Evolutionary conservation across 768 basidiomycete genomes (phyloP), one percentile per base, ranked within the genome.

Genomic region (Cubamyces sp.): DNA sequence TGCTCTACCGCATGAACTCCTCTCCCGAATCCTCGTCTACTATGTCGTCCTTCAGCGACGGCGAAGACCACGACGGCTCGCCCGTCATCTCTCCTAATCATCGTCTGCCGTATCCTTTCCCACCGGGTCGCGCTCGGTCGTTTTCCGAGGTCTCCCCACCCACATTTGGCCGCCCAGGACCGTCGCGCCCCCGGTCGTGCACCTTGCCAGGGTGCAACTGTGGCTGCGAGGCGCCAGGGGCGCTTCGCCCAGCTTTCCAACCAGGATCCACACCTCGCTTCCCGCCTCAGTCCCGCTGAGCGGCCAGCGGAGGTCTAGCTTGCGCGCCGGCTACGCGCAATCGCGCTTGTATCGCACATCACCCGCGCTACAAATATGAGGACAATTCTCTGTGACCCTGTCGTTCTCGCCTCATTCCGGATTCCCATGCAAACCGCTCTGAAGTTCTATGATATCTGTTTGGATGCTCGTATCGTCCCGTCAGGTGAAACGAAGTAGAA

Each of bases 211-310:
- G 62, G 8, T 64, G 62, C 57, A 37, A 59, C 40, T 64, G 62
- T 42, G 26, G 51, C 47, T 23, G 45, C 37, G 62, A 53, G 18
- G 57, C 62, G 47, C 57, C 46, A 4, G 34, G 18, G 12, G 56
- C 51, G 62, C 62, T 64, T 51, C 62, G 57, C 62, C 62, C 62
- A 18, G 61, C 62, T 15, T 64, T 64, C 57, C 62, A n/a, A 19
- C 59, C 25, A 25, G 43, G 42, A n/a, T 47, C 49, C 18, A 15
- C 49, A 8, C 21, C 47, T 15, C 37, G 46, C 3, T 23, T 25
- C 26, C 42, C 28, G 6, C 39, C 57, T 9, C 34, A 28, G 19
- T 51, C 49, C 8, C 48, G 37, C 6, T 57, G 56, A 57, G 19
- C 54, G n/a, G 14, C 41, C 34, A 34, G 39, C 52, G 23, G 21